Percentiles rank a stretch among this genome's conserved stretches.
phyloP scores from a whole-genome alignment of 2,329 filamentous ascomycete genomes.

The Pseudogymnoascus sp. region DNA sequence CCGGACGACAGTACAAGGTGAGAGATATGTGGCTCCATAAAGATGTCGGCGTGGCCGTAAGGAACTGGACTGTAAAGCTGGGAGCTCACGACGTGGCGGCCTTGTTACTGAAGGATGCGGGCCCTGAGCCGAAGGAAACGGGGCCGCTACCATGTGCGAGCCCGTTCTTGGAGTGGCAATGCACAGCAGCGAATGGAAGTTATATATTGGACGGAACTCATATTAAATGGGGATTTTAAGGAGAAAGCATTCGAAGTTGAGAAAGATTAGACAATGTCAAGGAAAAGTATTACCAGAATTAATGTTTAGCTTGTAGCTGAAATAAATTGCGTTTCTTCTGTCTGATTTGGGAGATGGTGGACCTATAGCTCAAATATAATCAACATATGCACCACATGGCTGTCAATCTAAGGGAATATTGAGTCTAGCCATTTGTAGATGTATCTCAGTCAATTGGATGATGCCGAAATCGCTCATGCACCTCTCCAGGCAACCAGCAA shows the following conservation, averaged over 20 bases:
- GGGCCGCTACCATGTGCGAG: background rate
- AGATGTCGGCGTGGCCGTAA: slow-evolving; percentile 19
- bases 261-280: background rate
- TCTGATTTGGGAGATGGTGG: background rate
- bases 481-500: background rate
- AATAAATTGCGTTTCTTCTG: background rate
- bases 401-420: background rate
- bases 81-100: slow-evolving; percentile 22
- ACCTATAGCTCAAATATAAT: background rate
- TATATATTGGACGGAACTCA: background rate
- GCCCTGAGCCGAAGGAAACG: slow-evolving; percentile 1
- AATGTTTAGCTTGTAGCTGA: background rate
- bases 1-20: slow-evolving; percentile 22
- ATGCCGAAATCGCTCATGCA: background rate
- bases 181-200: background rate
- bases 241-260: background rate
- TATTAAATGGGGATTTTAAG: background rate
- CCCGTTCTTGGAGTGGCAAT: slow-evolving; percentile 5
- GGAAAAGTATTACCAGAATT: background rate
- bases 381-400: background rate
- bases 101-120: slow-evolving; percentile 18
- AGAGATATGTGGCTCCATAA: slow-evolving; percentile 24
- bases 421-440: background rate
- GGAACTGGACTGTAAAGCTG: slow-evolving; percentile 21
- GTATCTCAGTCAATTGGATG: background rate